Evolutionary conservation across 2,329 filamentous ascomycete genomes (phyloP).

Genomic region (Colletotrichum lupini): DNA sequence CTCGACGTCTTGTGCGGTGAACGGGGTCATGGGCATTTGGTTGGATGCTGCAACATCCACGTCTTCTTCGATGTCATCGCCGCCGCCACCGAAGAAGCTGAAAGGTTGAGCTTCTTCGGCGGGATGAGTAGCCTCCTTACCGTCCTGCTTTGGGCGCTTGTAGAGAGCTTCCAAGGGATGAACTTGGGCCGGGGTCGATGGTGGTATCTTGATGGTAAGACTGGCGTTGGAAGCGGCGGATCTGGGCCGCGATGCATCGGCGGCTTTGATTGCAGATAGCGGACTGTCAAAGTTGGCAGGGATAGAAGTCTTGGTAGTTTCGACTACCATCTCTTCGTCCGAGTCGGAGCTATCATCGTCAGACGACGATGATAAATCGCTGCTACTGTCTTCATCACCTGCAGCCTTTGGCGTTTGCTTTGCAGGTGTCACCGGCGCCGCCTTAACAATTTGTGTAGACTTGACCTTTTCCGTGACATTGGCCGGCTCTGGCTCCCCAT

Average conservation of each 20-base stretch:
- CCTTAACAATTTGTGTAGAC: conserved; percentile 3
- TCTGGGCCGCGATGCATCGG: conserved; percentile 53
- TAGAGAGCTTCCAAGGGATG: conserved; percentile 94
- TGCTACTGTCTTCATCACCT: conserved; percentile 39
- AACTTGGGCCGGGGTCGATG: conserved; percentile 63
- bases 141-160: conserved; percentile 73
- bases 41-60: conserved; percentile 32
- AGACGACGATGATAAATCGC: conserved; percentile 37
- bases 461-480: conserved; percentile 20
- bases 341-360: conserved; percentile 36
- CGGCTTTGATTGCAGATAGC: conserved; percentile 39
- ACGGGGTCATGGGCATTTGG: conserved; percentile 81
- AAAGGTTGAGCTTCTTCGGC: conserved; percentile 51
- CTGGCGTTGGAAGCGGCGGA: conserved; percentile 62
- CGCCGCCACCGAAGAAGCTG: conserved; percentile 76
- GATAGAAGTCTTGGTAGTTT: conserved; percentile 23
- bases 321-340: conserved; percentile 39
- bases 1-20: conserved; percentile 81
- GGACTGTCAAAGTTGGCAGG: conserved; percentile 12
- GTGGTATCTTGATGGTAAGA: conserved; percentile 66
- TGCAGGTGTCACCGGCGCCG: conserved; percentile 20
- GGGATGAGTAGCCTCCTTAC: background rate
- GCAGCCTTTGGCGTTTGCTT: conserved; percentile 33
- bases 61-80: conserved; percentile 52
- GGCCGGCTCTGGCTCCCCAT: conserved; percentile 38